These are phyloP conservation scores for Periconia digitata DNA, from an alignment of 2,329 filamentous ascomycete species.

Conservation along the genomic window DNA sequence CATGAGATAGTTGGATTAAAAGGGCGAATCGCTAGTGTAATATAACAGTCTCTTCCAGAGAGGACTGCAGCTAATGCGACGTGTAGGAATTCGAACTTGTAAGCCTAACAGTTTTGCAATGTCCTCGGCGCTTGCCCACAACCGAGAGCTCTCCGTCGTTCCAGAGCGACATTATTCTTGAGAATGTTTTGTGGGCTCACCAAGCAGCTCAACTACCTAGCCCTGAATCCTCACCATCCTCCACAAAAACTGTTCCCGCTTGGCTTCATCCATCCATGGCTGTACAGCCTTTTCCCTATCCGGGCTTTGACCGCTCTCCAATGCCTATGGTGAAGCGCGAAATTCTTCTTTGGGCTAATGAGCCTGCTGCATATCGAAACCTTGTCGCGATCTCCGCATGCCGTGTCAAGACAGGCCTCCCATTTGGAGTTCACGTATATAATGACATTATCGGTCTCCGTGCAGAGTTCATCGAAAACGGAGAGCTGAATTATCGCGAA, in stretches of 20 bases:
- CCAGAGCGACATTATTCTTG: not conserved
- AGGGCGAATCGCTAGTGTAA: not conserved
- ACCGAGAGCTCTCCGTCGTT: too few species aligned
- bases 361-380: not conserved
- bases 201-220: not conserved
- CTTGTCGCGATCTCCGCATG: not conserved
- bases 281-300: not conserved
- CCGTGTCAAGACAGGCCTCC: not conserved
- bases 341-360: not conserved
- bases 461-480: not conserved
- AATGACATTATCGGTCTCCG: not conserved
- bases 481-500: not conserved
- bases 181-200: not conserved
- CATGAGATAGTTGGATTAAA: not conserved
- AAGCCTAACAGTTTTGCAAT: too few species aligned
- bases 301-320: not conserved
- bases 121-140: too few species aligned
- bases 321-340: not conserved
- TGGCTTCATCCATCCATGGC: not conserved
- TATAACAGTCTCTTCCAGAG: not conserved
- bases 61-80: not conserved
- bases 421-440: not conserved
- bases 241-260: not conserved
- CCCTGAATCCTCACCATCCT: not conserved
- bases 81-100: too few species aligned